phyloP scores from a whole-genome alignment of 2,329 filamentous ascomycete species.

The Aspergillus sp. region DNA sequence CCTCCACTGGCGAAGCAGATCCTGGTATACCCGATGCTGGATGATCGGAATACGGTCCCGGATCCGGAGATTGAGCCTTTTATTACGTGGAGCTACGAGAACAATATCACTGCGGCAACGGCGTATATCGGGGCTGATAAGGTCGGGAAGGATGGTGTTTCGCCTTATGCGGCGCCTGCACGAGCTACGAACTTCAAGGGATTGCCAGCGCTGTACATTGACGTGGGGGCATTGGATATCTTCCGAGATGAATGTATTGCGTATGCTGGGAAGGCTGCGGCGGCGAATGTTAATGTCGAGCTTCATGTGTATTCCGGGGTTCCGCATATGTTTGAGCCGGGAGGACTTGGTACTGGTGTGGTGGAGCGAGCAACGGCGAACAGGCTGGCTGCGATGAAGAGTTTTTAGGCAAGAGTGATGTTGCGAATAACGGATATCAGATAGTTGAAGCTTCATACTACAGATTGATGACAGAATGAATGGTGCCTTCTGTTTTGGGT shows the following conservation, averaged over 20 bases:
- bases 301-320: slow-evolving; percentile 4
- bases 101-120: background rate
- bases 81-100: background rate
- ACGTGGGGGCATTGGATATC: slow-evolving; percentile 8
- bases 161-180: slow-evolving; percentile 8
- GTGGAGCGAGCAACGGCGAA: background rate
- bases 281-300: background rate
- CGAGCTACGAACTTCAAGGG: background rate
- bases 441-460: too few relatives aligned
- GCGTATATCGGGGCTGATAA: background rate
- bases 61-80: background rate
- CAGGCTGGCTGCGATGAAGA: background rate
- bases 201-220: slow-evolving; percentile 8
- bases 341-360: background rate
- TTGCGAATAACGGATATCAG: too few relatives aligned
- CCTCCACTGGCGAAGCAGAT: slow-evolving; percentile 9
- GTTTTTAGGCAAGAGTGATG: too few relatives aligned
- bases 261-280: background rate
- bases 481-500: too few relatives aligned
- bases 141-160: background rate
- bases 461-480: too few relatives aligned
- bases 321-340: slow-evolving; percentile 4
- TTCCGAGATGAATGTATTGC: slow-evolving; percentile 3
- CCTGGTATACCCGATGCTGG: slow-evolving; percentile 10
- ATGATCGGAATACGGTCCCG: slow-evolving; percentile 6